Evolutionary conservation across 2,329 filamentous ascomycete genomes (phyloP), one percentile per base, ranked within the genome.

Genomic region (Arthrobotrys conoides): DNA sequence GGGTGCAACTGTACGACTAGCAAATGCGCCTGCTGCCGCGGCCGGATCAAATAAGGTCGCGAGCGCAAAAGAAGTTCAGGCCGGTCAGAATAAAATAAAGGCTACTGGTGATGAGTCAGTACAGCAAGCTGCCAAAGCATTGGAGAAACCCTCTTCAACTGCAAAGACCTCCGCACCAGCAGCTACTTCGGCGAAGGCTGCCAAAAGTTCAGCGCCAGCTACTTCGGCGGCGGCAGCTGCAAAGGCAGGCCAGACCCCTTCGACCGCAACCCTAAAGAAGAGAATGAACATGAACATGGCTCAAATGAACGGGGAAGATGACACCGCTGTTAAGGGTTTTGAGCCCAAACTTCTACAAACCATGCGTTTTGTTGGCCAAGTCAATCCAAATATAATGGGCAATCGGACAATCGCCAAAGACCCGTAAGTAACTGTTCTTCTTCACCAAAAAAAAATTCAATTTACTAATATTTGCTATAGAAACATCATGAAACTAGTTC

Each of bases 291-390:
- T 83, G 46, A 82, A 89, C 68, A 69, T 69, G 64, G 27, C 53
- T 33, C 53, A 68, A 22, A 41, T 33, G 18, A 10, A 8, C 33
- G 33, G 33, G 8, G 48, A n/a, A 33, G 5, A n/a, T 83, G 63
- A 80, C 81, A 71, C 80, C 64, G 51, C 68, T 68, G 76, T 33
- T 59, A 71, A 71, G 80, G 78, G 51, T 36, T 76, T 80, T 69
- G 80, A 76, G 46, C 84, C 83, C 63, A 80, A 82, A 33, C 51
- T 71, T 14, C 75, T 92, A 53, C 90, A 91, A 83, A 86, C 88
- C 14, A 91, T 92, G 82, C 86, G 89, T 83, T 91, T 93, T 81
- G 87, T 92, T 36, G 91, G 91, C 16, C 88, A 90, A 84, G 90
- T 93, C 82, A 90, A 92, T 83, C 82, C 86, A 68, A 84, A 87